Conservation (phyloP, 1,139 yeast species). For the Candida dubliniensis region DNA sequence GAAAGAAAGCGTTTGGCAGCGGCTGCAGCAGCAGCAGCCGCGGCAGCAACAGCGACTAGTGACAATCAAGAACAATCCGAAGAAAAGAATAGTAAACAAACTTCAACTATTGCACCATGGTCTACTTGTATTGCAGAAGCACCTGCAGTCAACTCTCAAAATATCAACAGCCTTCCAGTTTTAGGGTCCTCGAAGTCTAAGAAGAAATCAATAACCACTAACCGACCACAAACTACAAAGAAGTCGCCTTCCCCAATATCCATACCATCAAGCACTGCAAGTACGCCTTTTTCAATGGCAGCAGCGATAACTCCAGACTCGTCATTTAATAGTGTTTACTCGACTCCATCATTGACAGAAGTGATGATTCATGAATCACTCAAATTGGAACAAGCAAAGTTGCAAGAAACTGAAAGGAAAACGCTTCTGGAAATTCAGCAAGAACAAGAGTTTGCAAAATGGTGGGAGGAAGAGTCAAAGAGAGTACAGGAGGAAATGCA, state of each 20-base stretch:
- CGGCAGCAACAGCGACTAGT: slow-evolving; percentile 1
- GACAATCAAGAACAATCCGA: not conserved
- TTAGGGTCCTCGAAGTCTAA: slow-evolving; percentile 12
- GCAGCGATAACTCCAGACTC: slow-evolving; percentile 9
- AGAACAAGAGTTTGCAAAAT: slow-evolving; percentile 74
- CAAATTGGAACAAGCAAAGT: slow-evolving; percentile 35
- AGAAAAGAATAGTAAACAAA: not conserved
- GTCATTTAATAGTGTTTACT: slow-evolving; percentile 12
- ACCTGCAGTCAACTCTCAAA: not conserved
- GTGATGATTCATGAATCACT: slow-evolving; percentile 50
- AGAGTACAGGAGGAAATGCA: slow-evolving; percentile 53
- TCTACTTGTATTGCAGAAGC: not conserved
- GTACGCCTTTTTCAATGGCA: slow-evolving; percentile 6
- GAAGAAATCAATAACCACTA: slow-evolving; percentile 5
- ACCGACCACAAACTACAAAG: not conserved
- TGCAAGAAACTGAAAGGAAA: slow-evolving; percentile 31
- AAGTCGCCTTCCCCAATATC: slow-evolving; percentile 7
- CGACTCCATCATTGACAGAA: slow-evolving; percentile 34
- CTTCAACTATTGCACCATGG: slow-evolving; percentile 11
- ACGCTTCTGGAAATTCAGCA: slow-evolving; percentile 70
- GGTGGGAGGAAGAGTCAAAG: slow-evolving; percentile 79
- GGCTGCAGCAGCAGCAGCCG: slow-evolving; percentile 4
- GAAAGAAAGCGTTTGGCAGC: slow-evolving; percentile 43
- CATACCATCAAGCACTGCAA: not conserved
- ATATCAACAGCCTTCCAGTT: slow-evolving; percentile 13